Conservation (phyloP, 2,329 filamentous ascomycete genomes). For the Diaporthe sp. region DNA sequence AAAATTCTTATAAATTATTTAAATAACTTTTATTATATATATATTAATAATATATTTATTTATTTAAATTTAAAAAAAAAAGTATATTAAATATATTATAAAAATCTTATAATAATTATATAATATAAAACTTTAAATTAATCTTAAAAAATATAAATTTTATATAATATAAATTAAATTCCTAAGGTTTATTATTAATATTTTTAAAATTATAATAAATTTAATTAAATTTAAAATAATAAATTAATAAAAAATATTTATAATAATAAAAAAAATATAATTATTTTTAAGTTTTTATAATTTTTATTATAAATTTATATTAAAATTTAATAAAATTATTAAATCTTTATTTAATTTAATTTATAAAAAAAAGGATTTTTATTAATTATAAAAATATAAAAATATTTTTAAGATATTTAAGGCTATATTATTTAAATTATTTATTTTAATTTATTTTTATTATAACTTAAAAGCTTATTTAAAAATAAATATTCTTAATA, state of each 20-base stretch:
- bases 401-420: too few species aligned
- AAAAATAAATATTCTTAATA: too few species aligned
- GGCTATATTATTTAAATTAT: too few species aligned
- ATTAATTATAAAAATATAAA: too few species aligned
- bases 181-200: too few species aligned
- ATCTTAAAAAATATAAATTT: background rate
- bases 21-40: background rate
- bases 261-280: background rate
- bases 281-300: background rate
- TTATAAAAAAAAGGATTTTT: too few species aligned
- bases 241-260: background rate
- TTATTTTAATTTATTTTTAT: too few species aligned
- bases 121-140: too few species aligned
- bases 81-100: slow-evolving; percentile 9
- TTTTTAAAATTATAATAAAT: background rate
- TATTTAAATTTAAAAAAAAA: background rate
- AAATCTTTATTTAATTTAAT: too few species aligned
- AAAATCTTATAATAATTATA: background rate
- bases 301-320: background rate
- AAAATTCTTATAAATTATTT: background rate
- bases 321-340: too few species aligned
- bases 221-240: background rate
- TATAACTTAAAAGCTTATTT: too few species aligned
- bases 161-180: background rate
- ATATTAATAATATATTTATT: slow-evolving; percentile 16